Conservation (phyloP, 805 yeast genomes). For the Hanseniaspora singularis region DNA sequence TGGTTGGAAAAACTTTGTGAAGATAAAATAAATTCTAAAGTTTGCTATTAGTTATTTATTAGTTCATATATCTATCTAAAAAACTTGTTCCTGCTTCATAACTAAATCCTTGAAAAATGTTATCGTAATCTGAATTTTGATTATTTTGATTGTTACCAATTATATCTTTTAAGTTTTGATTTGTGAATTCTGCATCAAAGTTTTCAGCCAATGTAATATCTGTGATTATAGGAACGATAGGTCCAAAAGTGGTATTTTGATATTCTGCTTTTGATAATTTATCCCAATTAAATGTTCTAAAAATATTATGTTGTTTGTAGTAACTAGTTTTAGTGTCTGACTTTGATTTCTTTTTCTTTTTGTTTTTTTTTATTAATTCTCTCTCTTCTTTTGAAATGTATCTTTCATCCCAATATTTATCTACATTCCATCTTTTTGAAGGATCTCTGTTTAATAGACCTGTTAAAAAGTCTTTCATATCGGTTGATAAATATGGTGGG, state of each 20-base stretch:
- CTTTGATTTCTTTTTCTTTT: conserved; percentile 21
- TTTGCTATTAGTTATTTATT: no score
- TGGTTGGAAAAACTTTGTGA: neutral
- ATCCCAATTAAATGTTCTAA: conserved; percentile 66
- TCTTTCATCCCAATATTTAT: conserved; percentile 36
- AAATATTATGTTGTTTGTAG: conserved; percentile 57
- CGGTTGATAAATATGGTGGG: conserved; percentile 67
- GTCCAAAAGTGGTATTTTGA: conserved; percentile 43
- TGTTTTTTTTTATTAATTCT: conserved; percentile 9
- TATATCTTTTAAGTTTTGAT: conserved; percentile 39
- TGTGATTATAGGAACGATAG: conserved; percentile 71
- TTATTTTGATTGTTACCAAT: conserved; percentile 19
- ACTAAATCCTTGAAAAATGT: conserved; percentile 30
- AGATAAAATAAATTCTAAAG: no score
- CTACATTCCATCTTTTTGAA: conserved; percentile 50
- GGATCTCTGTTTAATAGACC: conserved; percentile 62
- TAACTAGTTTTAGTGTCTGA: conserved; percentile 25
- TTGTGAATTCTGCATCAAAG: conserved; percentile 69
- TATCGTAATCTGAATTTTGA: neutral
- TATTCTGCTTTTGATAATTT: conserved; percentile 39
- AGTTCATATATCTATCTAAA: conserved; percentile 27
- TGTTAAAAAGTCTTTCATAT: conserved; percentile 63
- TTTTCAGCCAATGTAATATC: conserved; percentile 77
- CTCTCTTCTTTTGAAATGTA: conserved; percentile 10
- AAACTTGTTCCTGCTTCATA: conserved; percentile 30